These are phyloP conservation scores for Ustilago xerochloae DNA, from an alignment of 1,284 basidiomycete species.

Conservation along the genomic window DNA sequence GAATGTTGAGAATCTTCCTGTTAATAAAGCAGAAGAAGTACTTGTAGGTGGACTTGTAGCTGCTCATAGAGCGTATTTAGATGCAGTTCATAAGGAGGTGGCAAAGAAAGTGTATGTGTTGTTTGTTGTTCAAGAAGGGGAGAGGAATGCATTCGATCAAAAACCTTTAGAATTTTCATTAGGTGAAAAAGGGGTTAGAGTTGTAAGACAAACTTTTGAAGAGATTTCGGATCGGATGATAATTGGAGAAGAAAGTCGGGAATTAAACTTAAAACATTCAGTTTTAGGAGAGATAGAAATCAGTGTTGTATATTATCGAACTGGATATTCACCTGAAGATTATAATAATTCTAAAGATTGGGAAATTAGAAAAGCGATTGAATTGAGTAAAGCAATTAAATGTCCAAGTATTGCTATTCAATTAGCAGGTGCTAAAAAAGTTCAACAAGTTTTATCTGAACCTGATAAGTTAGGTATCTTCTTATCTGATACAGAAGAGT, in stretches of 20 bases:
- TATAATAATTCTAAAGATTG: constrained; percentile 77
- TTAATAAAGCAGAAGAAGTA: constrained; percentile 79
- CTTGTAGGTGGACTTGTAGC: constrained; percentile 81
- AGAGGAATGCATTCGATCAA: constrained; percentile 98
- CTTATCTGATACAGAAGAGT: constrained; percentile 70
- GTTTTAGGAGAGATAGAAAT: constrained; percentile 73
- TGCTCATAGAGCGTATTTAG: constrained; percentile 80
- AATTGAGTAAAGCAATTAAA: constrained; percentile 86
- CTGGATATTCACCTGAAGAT: constrained; percentile 87
- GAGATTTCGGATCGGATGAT: constrained; percentile 37
- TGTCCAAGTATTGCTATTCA: constrained; percentile 92
- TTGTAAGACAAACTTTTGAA: constrained; percentile 50
- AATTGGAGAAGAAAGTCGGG: too few relatives aligned
- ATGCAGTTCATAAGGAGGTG: too few relatives aligned
- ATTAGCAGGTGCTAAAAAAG: constrained; percentile 93
- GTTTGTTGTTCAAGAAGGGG: constrained; percentile 87
- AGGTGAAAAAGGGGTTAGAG: constrained; percentile 71
- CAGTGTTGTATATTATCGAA: constrained; percentile 85
- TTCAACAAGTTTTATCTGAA: constrained; percentile 87
- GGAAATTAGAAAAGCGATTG: constrained; percentile 79
- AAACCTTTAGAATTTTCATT: constrained; percentile 87
- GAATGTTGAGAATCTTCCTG: constrained; percentile 76
- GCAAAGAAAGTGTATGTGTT: constrained; percentile 72
- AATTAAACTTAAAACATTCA: too few relatives aligned
- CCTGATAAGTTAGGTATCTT: constrained; percentile 77